These are phyloP conservation scores for Apiospora arundinis DNA, from an alignment of 2,329 filamentous ascomycete species.

Conservation along the genomic window DNA sequence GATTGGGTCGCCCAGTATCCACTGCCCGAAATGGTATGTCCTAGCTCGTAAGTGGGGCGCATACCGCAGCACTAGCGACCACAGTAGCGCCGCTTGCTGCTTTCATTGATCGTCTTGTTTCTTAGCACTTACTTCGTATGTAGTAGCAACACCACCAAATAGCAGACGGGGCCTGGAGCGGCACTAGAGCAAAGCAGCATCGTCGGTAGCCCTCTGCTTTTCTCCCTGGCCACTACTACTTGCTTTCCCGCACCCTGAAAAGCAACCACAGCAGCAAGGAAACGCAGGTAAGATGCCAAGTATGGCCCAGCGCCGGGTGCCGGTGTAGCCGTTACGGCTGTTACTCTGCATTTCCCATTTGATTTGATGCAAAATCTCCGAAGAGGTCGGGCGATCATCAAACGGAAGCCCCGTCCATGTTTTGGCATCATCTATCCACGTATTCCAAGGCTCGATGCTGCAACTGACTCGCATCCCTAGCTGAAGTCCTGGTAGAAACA, in stretches of 20 bases:
- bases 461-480: conserved; percentile 5
- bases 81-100: neutral
- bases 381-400: neutral
- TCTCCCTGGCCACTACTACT: no score
- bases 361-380: conserved; percentile 12
- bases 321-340: conserved; percentile 14
- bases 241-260: neutral
- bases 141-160: neutral
- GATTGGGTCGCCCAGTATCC: neutral
- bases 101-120: no score
- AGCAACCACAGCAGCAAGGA: neutral
- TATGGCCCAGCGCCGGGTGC: neutral
- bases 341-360: neutral
- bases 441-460: neutral
- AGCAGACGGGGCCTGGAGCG: neutral
- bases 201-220: no score
- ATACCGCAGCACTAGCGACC: no score
- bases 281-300: conserved; percentile 11
- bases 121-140: no score
- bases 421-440: neutral
- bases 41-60: neutral
- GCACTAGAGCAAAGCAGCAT: neutral
- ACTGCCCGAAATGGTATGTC: conserved; percentile 19
- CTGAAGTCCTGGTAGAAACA: neutral
- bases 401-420: neutral